phyloP scores from a whole-genome alignment of 148 eudicot genomes.

The Arctostaphylos glauca region DNA sequence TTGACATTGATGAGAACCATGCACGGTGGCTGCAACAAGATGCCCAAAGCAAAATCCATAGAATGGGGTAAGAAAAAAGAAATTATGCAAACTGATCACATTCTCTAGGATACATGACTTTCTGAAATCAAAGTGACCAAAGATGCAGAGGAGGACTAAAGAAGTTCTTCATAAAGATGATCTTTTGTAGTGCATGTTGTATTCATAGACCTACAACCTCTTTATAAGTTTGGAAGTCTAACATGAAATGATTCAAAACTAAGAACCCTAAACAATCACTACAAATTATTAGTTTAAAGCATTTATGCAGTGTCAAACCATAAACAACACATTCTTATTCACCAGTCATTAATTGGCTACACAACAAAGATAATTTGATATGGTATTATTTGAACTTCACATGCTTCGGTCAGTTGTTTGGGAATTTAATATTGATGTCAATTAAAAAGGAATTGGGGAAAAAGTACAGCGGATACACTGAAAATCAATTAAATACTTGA shows the following conservation, averaged over 20 bases:
- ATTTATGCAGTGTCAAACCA: background rate
- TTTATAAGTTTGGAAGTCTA: background rate
- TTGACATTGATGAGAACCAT: constrained; percentile 77
- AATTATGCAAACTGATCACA: background rate
- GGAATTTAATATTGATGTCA: no score
- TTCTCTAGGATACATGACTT: background rate
- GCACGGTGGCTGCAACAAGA: constrained; percentile 77
- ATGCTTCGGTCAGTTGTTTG: no score
- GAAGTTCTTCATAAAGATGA: no score
- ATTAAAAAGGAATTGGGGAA: no score
- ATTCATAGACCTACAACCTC: background rate
- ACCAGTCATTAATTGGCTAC: background rate
- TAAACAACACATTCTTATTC: background rate
- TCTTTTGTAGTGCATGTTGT: no score
- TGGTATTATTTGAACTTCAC: no score
- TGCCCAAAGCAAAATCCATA: background rate
- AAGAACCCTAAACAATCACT: no score
- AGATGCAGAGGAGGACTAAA: background rate
- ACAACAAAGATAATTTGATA: no score
- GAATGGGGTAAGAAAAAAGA: background rate
- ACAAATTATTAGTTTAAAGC: background rate
- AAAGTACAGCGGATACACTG: no score
- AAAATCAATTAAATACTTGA: background rate
- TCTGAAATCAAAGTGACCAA: background rate
- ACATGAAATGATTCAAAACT: no score